Base-by-base conservation (phyloP, 148 eudicot genomes). In the Chenopodium berlandieri region DNA sequence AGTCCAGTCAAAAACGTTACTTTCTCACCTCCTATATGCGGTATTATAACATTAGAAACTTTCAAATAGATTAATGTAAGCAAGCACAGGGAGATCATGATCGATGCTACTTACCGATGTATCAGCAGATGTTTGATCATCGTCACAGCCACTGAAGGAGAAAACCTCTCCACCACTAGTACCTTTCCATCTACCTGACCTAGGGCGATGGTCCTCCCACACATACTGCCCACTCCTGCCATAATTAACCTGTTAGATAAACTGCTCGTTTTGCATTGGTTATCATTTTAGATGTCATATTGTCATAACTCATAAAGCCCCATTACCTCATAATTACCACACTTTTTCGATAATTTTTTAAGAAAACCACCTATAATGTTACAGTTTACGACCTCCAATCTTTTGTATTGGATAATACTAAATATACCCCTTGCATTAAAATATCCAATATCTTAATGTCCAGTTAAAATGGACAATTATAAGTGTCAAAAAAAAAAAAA, bases 121-220 rank as follows among this genome's bases (percentile, higher is more conserved):
- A 87, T 92, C 98, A 73, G 98, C 98, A 67, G 99, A 92, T 77
- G 95, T 96, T 83, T 96, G 99, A 80, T 92, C 69, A 71, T 96
- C 99, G 81, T 96, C 99, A 88, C 99, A 96, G 44, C 99, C 99
- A 82, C 99, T 96, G 79, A 96, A 92, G 81, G 97, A 96, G 67
- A 94, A 81, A 50, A 82, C 99, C 89, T 96, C 99, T 17, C 99
- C 99, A 25, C 99, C 99, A 78, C 72, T 90, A 27, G 93, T 85
- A 79, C 99, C 99, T 89, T 96, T 96, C 97, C 95, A 94, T 54
- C 84, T 86, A 71, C 99, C 99, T 62, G 92, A 85, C 85, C 90
- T 87, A 64, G 99, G 99, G 68, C 98, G 95, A 89, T 96, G 99
- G 77, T 96, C 99, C 84, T 96, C 99, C 98, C 99, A 96, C 31